Conservation (phyloP, 225 moss, liverwort and hornwort species). For the Lunularia cruciata region DNA sequence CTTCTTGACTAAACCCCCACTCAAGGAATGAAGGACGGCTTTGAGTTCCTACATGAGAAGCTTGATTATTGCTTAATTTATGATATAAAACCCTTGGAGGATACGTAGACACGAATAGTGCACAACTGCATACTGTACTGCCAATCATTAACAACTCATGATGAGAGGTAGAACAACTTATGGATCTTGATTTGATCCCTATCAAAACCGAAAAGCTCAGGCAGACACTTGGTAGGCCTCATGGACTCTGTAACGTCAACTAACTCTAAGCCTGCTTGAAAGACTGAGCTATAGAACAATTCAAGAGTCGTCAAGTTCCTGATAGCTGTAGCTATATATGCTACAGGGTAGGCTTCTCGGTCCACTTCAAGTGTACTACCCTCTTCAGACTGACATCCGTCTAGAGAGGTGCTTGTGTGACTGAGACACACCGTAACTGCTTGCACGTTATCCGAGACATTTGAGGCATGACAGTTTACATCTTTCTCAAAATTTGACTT, state of each 20-base stretch:
- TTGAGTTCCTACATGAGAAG: too few relatives aligned
- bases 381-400: neutral
- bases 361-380: neutral
- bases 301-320: conserved; percentile 66
- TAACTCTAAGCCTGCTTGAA: conserved; percentile 54
- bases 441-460: neutral
- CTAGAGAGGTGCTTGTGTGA: neutral
- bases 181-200: conserved; percentile 62
- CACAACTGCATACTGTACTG: too few relatives aligned
- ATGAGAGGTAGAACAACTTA: conserved; percentile 38
- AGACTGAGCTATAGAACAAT: conserved; percentile 55
- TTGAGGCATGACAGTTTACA: neutral
- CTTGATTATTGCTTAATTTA: too few relatives aligned
- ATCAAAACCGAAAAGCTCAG: conserved; percentile 45
- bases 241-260: conserved; percentile 57
- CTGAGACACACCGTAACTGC: too few relatives aligned
- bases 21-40: too few relatives aligned
- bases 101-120: too few relatives aligned
- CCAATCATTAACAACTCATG: too few relatives aligned
- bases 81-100: too few relatives aligned
- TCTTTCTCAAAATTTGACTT: neutral
- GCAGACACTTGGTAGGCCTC: conserved; percentile 46
- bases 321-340: conserved; percentile 70
- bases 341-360: conserved; percentile 46
- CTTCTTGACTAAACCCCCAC: too few relatives aligned